Evolutionary conservation across 1,284 basidiomycete genomes (phyloP), one percentile per base, ranked within the genome.

Genomic region (Volvariella volvacea): DNA sequence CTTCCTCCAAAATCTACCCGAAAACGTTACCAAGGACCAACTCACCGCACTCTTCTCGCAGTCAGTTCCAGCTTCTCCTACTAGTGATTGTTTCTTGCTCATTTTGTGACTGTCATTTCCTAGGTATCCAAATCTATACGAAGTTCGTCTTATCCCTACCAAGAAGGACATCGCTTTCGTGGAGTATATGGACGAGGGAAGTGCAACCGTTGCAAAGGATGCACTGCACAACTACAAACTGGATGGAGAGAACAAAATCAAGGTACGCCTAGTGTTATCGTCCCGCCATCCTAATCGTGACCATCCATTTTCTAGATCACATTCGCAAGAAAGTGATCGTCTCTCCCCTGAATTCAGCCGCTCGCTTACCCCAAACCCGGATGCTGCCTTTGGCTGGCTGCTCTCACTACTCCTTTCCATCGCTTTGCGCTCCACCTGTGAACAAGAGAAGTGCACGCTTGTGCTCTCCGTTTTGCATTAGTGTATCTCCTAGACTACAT

Each of bases 81-180:
- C n/a, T n/a, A n/a, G n/a, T n/a, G n/a, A n/a, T n/a, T n/a, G n/a
- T n/a, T n/a, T n/a, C n/a, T n/a, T n/a, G n/a, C n/a, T n/a, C n/a
- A n/a, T n/a, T n/a, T n/a, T n/a, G n/a, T 20, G 39, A 6, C n/a
- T 48, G 41, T 30, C n/a, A 8, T 22, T 22, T 41, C 25, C 22
- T 16, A 92, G 89, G 65, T 92, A 94, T 65, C 87, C 92, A 41
- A 93, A 93, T 57, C 65, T 97, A 48, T 66, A 92, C 78, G 92
- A 96, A 76, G 92, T 97, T 14, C 91, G 93, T 72, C 91, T 93
- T 55, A 94, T 97, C 60, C 91, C 93, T 28, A 92, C 91, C 40
- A 92, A 95, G 67, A 86, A 86, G 61, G 92, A 94, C 61, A 96
- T 96, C 55, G 93, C 93, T 1, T 97, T 97, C 73, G 91, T 97